Base-by-base conservation (phyloP, 148 eudicot genomes). In the Spergularia marina region DNA sequence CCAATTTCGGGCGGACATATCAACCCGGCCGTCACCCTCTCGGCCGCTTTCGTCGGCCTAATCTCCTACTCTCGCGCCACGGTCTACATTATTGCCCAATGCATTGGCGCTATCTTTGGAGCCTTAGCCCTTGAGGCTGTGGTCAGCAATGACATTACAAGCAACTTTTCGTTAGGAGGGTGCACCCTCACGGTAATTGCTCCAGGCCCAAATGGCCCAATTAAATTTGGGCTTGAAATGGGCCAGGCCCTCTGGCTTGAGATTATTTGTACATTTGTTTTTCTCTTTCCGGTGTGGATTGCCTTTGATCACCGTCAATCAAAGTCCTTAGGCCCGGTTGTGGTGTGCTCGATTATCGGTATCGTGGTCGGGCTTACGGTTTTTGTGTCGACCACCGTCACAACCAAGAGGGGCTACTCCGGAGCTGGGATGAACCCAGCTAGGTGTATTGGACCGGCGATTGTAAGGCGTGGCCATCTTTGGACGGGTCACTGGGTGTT, bases 351-450 rank as follows among this genome's bases (percentile, higher is more conserved):
- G n/a, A 52, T 81, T 5, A 59, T 74, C 11, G 83, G 83, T 20
- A 51, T 71, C 0, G 79, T 80, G 10, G 73, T 80, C 47, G 83
- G 83, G 76, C 61, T 80, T 30, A 56, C 74, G 54, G 75, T 76
- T 66, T 81, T 71, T 40, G 47, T 76, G 20, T 76, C 83, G 9
- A 81, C 77, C 1, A 76, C 83, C 0, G 69, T 81, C 15, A 81
- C 83, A 0, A 72, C 76, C 0, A 40, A 59, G 57, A 76, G 68
- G 53, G 83, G 83, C 5, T 76, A 81, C 21, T 64, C 77, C 10
- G 80, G 83, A 3, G 83, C 79, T 52, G 61, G 78, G 20, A 81
- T 76, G 49, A 81, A 81, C 36, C 80, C 83, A 40, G 80, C 83
- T 18, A 72, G 79, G 49, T 81, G 80, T 76, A 58, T 81, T 58